phyloP scores from a whole-genome alignment of 257 asterid genomes.

The Phtheirospermum japonicum region DNA sequence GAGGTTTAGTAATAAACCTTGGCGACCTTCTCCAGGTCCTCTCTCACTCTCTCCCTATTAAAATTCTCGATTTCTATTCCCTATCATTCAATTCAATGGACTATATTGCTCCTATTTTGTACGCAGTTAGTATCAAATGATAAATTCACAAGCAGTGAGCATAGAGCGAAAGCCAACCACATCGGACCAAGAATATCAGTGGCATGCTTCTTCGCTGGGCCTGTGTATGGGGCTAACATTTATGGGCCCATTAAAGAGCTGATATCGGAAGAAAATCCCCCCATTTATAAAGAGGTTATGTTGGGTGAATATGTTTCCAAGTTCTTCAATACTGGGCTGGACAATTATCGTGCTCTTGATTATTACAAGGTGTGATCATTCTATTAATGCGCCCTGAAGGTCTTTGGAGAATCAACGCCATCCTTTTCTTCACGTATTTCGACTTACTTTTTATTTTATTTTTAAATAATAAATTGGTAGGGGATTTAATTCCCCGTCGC shows the following conservation, averaged over 20 bases:
- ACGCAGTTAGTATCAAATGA: slow-evolving; percentile 47
- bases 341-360: slow-evolving; percentile 34
- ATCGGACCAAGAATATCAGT: slow-evolving; percentile 49
- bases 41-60: too few relatives aligned
- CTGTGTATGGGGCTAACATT: slow-evolving; percentile 18
- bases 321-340: slow-evolving; percentile 33
- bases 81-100: too few relatives aligned
- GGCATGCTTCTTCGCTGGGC: slow-evolving; percentile 41
- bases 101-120: slow-evolving; percentile 1
- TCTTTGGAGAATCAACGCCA: too few relatives aligned
- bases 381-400: too few relatives aligned
- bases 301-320: slow-evolving; percentile 36
- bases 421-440: too few relatives aligned
- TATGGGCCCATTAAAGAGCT: slow-evolving; percentile 54
- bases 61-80: too few relatives aligned
- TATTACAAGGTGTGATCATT: slow-evolving; percentile 36
- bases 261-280: slow-evolving; percentile 44
- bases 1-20: slow-evolving; percentile 25
- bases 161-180: slow-evolving; percentile 36
- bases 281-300: slow-evolving; percentile 32
- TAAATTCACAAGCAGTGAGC: slow-evolving; percentile 41
- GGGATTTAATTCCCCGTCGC: too few relatives aligned
- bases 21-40: slow-evolving; percentile 39
- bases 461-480: too few relatives aligned
- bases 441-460: too few relatives aligned